Evolutionary conservation across 768 basidiomycete species (phyloP).

Genomic region (Hygrophorus pudorinus): DNA sequence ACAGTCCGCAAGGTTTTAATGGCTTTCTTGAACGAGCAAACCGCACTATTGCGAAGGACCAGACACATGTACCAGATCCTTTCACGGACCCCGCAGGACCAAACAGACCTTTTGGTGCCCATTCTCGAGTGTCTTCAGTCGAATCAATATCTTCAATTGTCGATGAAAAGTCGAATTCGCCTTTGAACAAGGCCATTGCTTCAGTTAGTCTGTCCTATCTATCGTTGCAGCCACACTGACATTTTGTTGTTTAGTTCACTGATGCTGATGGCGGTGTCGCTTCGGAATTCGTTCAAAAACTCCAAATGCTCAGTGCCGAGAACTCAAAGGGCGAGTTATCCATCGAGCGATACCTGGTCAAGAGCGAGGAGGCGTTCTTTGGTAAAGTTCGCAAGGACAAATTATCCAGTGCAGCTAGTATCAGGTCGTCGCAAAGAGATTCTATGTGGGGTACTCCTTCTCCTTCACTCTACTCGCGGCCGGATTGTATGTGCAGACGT

Average conservation of each 20-base stretch:
- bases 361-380: constrained; percentile 92
- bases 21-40: constrained; percentile 85
- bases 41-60: constrained; percentile 69
- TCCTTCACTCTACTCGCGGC: constrained; percentile 58
- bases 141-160: constrained; percentile 89
- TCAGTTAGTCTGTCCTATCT: constrained; percentile 40
- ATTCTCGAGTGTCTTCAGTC: constrained; percentile 75
- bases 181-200: constrained; percentile 88
- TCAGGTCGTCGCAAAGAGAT: constrained; percentile 69
- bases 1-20: constrained; percentile 42
- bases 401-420: constrained; percentile 71
- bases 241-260: constrained; percentile 58
- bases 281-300: constrained; percentile 77
- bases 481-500: constrained; percentile 48
- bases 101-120: constrained; percentile 64
- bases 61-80: constrained; percentile 73
- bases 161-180: constrained; percentile 84
- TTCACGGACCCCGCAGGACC: constrained; percentile 65
- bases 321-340: constrained; percentile 89
- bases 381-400: constrained; percentile 84
- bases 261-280: constrained; percentile 91
- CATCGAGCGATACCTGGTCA: constrained; percentile 83
- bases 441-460: constrained; percentile 73
- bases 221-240: neutral
- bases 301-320: constrained; percentile 67